These are phyloP conservation scores for Debaryomyces robertsiae DNA, from an alignment of 1,139 yeast genomes.

Conservation along the genomic window DNA sequence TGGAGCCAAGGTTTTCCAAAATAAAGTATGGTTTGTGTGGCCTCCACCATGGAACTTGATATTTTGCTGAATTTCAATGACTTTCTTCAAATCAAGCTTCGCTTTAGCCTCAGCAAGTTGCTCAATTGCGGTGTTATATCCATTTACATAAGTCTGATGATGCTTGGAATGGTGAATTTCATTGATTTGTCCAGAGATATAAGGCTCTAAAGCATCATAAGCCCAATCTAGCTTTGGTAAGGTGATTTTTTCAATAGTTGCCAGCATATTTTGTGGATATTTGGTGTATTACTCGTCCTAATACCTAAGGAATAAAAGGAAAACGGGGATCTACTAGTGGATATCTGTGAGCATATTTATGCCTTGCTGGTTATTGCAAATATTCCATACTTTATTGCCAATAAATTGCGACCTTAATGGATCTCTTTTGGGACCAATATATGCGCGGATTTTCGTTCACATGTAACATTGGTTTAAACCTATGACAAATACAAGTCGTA, in stretches of 20 bases:
- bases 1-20: slow-evolving; percentile 51
- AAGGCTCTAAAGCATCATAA: slow-evolving; percentile 44
- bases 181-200: slow-evolving; percentile 44
- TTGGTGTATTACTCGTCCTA: no score
- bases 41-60: slow-evolving; percentile 52
- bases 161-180: slow-evolving; percentile 46
- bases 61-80: slow-evolving; percentile 39
- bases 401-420: not conserved
- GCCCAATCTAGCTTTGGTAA: slow-evolving; percentile 48
- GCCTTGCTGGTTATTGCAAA: not conserved
- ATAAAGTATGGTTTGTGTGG: slow-evolving; percentile 45
- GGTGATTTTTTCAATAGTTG: slow-evolving; percentile 22
- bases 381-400: not conserved
- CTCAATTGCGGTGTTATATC: slow-evolving; percentile 44
- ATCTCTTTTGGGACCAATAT: not conserved
- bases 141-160: slow-evolving; percentile 46
- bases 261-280: slow-evolving; percentile 5
- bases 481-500: no score
- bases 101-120: slow-evolving; percentile 36
- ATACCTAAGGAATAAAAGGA: not conserved
- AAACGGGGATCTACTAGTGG: not conserved
- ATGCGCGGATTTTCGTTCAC: no score
- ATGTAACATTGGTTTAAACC: no score
- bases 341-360: not conserved
- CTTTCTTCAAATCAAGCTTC: slow-evolving; percentile 40